Evolutionary conservation across 805 yeast species (phyloP), one percentile per base, ranked within the genome.

Genomic region (Saccharomyces eubayanus): DNA sequence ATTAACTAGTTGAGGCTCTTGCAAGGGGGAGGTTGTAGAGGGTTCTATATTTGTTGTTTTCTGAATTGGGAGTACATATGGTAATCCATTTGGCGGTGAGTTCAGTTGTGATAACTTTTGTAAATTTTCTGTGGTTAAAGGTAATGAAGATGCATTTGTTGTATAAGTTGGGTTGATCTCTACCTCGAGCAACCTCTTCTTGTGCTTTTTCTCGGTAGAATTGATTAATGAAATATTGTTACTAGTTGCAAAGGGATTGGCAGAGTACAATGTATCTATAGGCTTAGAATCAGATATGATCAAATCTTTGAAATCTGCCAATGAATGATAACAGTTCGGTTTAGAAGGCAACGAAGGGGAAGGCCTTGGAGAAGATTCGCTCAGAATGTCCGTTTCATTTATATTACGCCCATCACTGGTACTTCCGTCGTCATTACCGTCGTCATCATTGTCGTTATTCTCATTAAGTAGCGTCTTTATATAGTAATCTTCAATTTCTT

Each of bases 401-500:
- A 46, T n/a, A 28, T 14, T 46, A 28, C 6, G 28, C 29, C 16
- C 28, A 5, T 28, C 30, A 10, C 16, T 9, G 16, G 24, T 29
- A 29, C 43, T 48, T 3, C 28, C 43, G 9, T 48, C 40, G 14
- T 28, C 48, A 46, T 21, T 46, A 6, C 14, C 14, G 28, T 21
- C 28, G 27, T 5, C 28, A 46, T 46, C 12, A 21, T 46, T 30
- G 20, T 48, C 31, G 20, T 31, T 48, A 48, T 47, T 47, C 2
- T 67, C 70, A 45, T 58, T 59, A 46, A 67, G 52, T 52, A 68
- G 51, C 27, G 65, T 67, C 57, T 64, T 65, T 40, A 67, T 45
- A 41, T 68, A 68, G 55, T 68, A 66, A 28, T 65, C 70, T 52
- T 68, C 72, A n/a, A 68, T 64, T 51, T 68, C 72, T 43, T 59